phyloP scores from a whole-genome alignment of 345 rosid species.

The thale cress (Arabidopsis thaliana) region DNA sequence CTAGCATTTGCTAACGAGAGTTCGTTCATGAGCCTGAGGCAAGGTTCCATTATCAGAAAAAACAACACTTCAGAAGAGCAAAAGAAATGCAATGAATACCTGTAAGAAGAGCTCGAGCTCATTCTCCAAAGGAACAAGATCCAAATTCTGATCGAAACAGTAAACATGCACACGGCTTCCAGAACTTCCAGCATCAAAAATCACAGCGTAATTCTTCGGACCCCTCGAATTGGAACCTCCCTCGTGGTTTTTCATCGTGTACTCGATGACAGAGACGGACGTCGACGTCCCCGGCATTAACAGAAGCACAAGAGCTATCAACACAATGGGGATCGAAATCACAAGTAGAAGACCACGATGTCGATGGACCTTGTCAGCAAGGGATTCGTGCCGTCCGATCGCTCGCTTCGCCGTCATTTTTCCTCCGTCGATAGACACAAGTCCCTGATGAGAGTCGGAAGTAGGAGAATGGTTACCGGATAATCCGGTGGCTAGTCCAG shows the following conservation, averaged over 20 bases:
- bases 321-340: constrained; percentile 67
- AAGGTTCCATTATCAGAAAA: neutral
- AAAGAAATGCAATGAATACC: constrained; percentile 45
- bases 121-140: constrained; percentile 86
- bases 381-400: constrained; percentile 53
- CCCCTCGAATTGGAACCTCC: constrained; percentile 47
- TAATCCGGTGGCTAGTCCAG: constrained; percentile 43
- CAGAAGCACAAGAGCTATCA: constrained; percentile 64
- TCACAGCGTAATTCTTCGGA: constrained; percentile 68
- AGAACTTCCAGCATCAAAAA: constrained; percentile 97
- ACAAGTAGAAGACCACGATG: constrained; percentile 66
- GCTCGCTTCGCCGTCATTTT: constrained; percentile 66
- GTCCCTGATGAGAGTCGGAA: constrained; percentile 47
- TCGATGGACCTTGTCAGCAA: constrained; percentile 78
- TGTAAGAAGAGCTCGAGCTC: constrained; percentile 90
- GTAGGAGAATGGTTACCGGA: constrained; percentile 41
- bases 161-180: constrained; percentile 98
- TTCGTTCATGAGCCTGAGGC: neutral
- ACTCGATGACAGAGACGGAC: constrained; percentile 48
- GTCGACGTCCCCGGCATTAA: constrained; percentile 67
- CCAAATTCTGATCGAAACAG: constrained; percentile 85
- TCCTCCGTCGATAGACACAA: constrained; percentile 46
- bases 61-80: neutral
- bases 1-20: constrained; percentile 5
- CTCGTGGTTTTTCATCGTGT: constrained; percentile 50